phyloP scores from a whole-genome alignment of 2,329 filamentous ascomycete species.

The Stylonectria norvegica region DNA sequence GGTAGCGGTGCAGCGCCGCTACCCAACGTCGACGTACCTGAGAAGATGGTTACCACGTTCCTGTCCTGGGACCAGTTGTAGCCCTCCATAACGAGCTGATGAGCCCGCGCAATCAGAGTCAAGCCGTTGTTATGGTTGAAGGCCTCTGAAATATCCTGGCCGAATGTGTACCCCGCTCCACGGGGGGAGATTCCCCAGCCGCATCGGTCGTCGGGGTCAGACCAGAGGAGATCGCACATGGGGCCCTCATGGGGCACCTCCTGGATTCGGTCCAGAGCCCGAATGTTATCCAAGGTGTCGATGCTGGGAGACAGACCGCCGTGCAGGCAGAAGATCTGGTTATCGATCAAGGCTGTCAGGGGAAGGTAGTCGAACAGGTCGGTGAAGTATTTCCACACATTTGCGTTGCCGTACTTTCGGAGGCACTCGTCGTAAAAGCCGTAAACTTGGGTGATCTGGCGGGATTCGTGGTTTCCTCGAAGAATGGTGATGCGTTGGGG shows the following conservation, averaged over 20 bases:
- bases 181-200: slow-evolving; percentile 95
- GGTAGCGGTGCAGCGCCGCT: too few species aligned
- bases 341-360: slow-evolving; percentile 94
- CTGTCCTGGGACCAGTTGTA: slow-evolving; percentile 99
- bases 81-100: slow-evolving; percentile 98
- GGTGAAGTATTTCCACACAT: slow-evolving; percentile 99
- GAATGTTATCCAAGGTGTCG: slow-evolving; percentile 92
- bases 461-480: slow-evolving; percentile 97
- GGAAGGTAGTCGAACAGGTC: slow-evolving; percentile 99
- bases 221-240: slow-evolving; percentile 98
- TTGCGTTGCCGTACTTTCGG: slow-evolving; percentile 97
- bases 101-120: slow-evolving; percentile 90
- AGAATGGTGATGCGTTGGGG: slow-evolving; percentile 97
- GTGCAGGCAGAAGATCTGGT: slow-evolving; percentile 98
- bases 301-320: slow-evolving; percentile 95
- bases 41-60: slow-evolving; percentile 98
- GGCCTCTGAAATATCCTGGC: slow-evolving; percentile 95
- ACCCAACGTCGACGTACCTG: slow-evolving; percentile 55
- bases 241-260: slow-evolving; percentile 97
- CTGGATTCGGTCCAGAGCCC: slow-evolving; percentile 92
- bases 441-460: slow-evolving; percentile 98
- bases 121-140: slow-evolving; percentile 99
- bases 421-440: slow-evolving; percentile 99
- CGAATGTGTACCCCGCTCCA: slow-evolving; percentile 92
- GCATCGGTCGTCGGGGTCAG: slow-evolving; percentile 93